Conservation (phyloP, 1,284 basidiomycete species). For the Takashimella koratensis region DNA sequence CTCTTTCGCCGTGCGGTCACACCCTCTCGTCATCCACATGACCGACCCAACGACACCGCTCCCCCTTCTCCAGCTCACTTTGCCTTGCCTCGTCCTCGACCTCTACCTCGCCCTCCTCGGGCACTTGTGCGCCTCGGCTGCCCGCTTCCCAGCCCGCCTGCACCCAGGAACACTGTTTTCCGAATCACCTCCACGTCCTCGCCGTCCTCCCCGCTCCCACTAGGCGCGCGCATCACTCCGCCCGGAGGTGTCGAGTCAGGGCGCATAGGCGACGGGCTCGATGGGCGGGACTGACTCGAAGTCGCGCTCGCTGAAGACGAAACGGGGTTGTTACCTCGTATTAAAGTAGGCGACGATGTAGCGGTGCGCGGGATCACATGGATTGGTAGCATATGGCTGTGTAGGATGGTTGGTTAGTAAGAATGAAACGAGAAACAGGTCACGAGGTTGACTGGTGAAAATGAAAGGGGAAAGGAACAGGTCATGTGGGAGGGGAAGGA, state of each 20-base stretch:
- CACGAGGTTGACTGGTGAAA: neutral
- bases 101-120: neutral
- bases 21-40: no score
- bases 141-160: neutral
- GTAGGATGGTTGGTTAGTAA: neutral
- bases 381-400: slow-evolving; percentile 23
- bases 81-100: neutral
- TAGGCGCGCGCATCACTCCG: slow-evolving; percentile 4
- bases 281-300: slow-evolving; percentile 5
- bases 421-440: neutral
- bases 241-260: slow-evolving; percentile 7
- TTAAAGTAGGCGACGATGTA: neutral
- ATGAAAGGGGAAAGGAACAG: neutral
- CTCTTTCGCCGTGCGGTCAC: no score
- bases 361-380: slow-evolving; percentile 4
- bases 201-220: neutral
- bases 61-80: no score
- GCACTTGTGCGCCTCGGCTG: neutral
- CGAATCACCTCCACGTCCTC: slow-evolving; percentile 10
- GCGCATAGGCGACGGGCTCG: slow-evolving; percentile 9
- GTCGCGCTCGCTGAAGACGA: slow-evolving; percentile 1
- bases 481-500: neutral
- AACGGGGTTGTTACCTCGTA: neutral
- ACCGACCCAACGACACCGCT: no score
- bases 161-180: slow-evolving; percentile 10